These are phyloP conservation scores for Amaranthus hypochondriacus DNA, from an alignment of 148 eudicot species.

Conservation along the genomic window DNA sequence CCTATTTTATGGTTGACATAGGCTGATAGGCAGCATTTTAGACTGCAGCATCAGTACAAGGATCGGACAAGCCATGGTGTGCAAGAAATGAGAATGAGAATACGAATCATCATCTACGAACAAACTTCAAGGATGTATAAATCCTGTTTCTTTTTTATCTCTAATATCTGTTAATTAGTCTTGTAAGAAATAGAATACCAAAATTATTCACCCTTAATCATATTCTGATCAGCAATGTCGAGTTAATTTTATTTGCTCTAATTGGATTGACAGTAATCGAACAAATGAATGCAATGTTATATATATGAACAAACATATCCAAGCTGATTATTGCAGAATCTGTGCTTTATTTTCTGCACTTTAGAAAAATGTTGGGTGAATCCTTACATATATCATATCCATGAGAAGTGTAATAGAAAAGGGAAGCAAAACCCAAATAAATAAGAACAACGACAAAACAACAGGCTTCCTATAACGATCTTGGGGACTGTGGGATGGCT, in stretches of 20 bases:
- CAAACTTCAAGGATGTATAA: background rate
- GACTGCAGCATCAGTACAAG: too few species aligned
- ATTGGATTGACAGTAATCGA: background rate
- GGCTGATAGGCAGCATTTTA: too few species aligned
- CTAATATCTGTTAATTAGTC: background rate
- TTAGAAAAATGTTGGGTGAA: constrained; percentile 16
- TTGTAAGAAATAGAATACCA: background rate
- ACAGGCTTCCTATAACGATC: constrained; percentile 25
- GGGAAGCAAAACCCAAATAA: constrained; percentile 19
- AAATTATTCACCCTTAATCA: background rate
- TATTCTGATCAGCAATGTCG: background rate
- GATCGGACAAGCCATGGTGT: too few species aligned
- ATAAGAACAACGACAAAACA: constrained; percentile 21
- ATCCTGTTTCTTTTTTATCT: background rate
- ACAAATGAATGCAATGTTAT: background rate
- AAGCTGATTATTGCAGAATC: constrained; percentile 11
- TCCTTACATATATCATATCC: constrained; percentile 31
- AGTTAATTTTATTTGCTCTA: background rate
- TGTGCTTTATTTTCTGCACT: constrained; percentile 29
- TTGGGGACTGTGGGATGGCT: constrained; percentile 18
- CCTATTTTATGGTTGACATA: too few species aligned
- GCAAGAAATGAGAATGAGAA: constrained; percentile 32
- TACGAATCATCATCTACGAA: background rate
- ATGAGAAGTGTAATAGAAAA: constrained; percentile 21
- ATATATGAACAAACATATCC: background rate